phyloP scores from a whole-genome alignment of 345 rosid genomes.

The Euclidium syriacum region DNA sequence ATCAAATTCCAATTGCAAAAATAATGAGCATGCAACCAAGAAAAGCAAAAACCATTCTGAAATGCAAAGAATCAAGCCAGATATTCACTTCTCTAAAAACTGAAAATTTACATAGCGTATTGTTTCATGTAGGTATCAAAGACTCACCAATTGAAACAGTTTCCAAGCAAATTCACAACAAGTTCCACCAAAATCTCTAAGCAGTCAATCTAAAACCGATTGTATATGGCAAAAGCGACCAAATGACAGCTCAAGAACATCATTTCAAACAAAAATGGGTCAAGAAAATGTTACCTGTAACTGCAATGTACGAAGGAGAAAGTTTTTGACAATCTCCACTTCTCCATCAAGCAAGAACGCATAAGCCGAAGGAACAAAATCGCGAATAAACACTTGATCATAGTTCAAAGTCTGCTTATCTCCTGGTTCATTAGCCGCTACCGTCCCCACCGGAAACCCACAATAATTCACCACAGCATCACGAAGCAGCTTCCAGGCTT shows the following conservation, averaged over 20 bases:
- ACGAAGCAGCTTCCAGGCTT: conserved; percentile 86
- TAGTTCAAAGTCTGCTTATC: conserved; percentile 73
- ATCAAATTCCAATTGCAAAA: conserved; percentile 17
- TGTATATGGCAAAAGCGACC: background rate
- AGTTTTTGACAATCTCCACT: conserved; percentile 81
- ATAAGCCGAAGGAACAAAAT: conserved; percentile 92
- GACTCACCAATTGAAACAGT: background rate
- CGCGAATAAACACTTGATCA: conserved; percentile 94
- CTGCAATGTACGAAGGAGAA: conserved; percentile 88
- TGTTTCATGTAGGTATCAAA: background rate
- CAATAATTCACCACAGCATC: conserved; percentile 64
- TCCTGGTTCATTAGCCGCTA: conserved; percentile 76
- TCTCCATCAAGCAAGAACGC: conserved; percentile 91
- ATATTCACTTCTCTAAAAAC: background rate
- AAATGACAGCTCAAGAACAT: background rate
- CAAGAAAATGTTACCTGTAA: conserved; percentile 58
- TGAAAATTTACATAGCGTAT: background rate
- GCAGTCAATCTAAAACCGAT: background rate
- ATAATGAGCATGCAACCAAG: conserved; percentile 18
- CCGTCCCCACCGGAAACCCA: conserved; percentile 79
- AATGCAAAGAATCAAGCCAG: background rate
- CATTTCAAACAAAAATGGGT: background rate
- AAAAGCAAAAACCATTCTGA: background rate
- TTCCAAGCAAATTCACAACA: background rate
- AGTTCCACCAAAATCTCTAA: background rate